Base-by-base conservation (phyloP, 2,329 filamentous ascomycete genomes). In the Botrytis cinerea region DNA sequence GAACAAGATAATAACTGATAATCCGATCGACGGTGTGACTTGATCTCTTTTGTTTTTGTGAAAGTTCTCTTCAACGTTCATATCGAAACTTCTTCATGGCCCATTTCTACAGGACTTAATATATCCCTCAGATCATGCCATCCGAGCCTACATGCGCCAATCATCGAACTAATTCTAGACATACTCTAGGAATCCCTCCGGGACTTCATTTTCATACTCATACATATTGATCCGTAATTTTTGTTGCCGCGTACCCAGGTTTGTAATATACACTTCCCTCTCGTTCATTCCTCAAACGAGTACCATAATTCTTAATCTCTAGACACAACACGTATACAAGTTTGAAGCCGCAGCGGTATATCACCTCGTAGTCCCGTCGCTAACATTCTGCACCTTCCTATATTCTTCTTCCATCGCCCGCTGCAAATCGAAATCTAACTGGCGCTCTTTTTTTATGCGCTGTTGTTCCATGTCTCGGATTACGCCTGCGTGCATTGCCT, bases 401-500 rank as follows among this genome's bases (percentile, higher is more conserved):
- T 98, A 98, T 82, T 99, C 93, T 79, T 92, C 89, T 84, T 98
- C 95, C 66, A 99, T 85, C 10, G 88, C 88, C 76, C 87, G 89
- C 81, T 99, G 96, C 88, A 97, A 90, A 77, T 98, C 95, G 80
- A 99, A 99, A 81, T 99, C 96, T 70, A 94, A 89, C 82, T 97
- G 93, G 74, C 96, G 91, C 82, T 99, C 96, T 77, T 89, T 88
- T 84, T 98, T 98, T 77, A 98, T 82, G 63, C 93, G 90, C 82
- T 97, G 95, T 81, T 97, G 94, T 81, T 98, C 95, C 87, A 98
- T 92, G 80, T 99, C 96, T 76, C 95, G 93, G 76, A 98, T 86
- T 60, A 99, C 96, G 62, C 96, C 96, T 77, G 92, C 89, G 81
- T 99, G 96, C 96, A 99, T 99, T 73, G 93, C 93, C 96, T 95